Conservation (phyloP, 148 eudicot genomes). For the Mesembryanthemum crystallinum region DNA sequence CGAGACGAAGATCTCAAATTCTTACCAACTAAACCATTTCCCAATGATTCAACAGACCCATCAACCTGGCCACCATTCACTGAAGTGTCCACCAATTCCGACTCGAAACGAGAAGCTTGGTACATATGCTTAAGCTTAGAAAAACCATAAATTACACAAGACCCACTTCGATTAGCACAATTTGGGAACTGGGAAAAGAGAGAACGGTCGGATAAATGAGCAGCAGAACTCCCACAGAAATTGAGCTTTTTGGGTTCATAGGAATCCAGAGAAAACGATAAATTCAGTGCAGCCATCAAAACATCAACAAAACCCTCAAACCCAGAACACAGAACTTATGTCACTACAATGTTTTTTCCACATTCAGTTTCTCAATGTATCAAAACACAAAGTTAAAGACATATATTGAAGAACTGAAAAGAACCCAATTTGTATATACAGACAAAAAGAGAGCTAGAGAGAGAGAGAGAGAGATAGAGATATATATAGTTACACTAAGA, state of each 20-base stretch:
- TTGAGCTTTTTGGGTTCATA: constrained; percentile 42
- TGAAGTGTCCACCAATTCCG: constrained; percentile 33
- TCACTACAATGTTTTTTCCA: not conserved
- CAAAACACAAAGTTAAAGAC: not conserved
- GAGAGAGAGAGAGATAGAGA: not conserved
- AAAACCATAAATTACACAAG: constrained; percentile 27
- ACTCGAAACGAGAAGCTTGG: constrained; percentile 44
- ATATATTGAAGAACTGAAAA: not conserved
- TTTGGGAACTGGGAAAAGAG: constrained; percentile 28
- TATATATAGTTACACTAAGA: not conserved
- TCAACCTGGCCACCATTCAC: constrained; percentile 24
- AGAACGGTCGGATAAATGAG: constrained; percentile 27
- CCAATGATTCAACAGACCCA: constrained; percentile 10
- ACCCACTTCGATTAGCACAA: constrained; percentile 36
- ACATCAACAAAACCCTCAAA: constrained; percentile 19
- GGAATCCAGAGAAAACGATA: constrained; percentile 33
- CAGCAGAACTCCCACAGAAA: constrained; percentile 27
- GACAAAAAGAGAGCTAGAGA: not conserved
- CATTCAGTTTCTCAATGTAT: constrained; percentile 11
- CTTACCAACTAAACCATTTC: constrained; percentile 25
- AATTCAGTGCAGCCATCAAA: constrained; percentile 47
- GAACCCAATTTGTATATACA: not conserved
- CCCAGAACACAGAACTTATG: constrained; percentile 7
- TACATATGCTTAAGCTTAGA: constrained; percentile 32
- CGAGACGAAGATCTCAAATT: constrained; percentile 13